Conservation (phyloP, 2,329 filamentous ascomycete species). For the Fusarium ambrosium region DNA sequence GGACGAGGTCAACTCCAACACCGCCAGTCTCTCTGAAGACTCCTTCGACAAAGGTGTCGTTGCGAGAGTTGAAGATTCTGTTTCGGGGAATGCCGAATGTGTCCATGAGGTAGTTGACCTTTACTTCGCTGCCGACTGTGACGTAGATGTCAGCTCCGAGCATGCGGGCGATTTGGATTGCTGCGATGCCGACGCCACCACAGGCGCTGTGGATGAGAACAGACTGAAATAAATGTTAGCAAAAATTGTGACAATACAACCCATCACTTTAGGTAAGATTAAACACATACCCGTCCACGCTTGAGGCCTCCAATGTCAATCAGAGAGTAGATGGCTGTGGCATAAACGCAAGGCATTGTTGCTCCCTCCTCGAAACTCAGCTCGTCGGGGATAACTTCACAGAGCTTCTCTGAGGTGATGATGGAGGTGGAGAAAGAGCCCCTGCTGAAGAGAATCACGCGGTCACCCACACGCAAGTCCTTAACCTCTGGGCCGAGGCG, state of each 20-base stretch:
- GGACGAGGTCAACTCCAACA: conserved; percentile 54
- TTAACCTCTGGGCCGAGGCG: conserved; percentile 46
- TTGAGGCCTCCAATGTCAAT: conserved; percentile 36
- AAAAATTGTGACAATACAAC: not conserved
- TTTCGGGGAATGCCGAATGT: conserved; percentile 49
- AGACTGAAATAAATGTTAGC: conserved; percentile 24
- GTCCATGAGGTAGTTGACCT: conserved; percentile 50
- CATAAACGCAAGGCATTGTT: conserved; percentile 52
- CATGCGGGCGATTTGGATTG: conserved; percentile 48
- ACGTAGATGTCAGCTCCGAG: conserved; percentile 53
- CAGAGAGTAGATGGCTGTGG: conserved; percentile 52
- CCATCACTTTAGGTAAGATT: not conserved
- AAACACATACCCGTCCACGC: conserved; percentile 12
- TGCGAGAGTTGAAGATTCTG: conserved; percentile 53
- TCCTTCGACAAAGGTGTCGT: conserved; percentile 49
- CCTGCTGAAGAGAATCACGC: conserved; percentile 50
- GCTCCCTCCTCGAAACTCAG: conserved; percentile 54
- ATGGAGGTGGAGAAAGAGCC: conserved; percentile 40
- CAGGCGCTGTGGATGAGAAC: conserved; percentile 54
- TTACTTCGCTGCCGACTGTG: conserved; percentile 55
- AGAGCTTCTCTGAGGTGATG: conserved; percentile 31
- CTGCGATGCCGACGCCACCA: conserved; percentile 53
- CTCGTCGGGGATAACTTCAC: conserved; percentile 51
- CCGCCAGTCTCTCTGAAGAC: conserved; percentile 46
- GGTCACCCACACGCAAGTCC: conserved; percentile 51